Evolutionary conservation across 2,329 filamentous ascomycete species (phyloP), one percentile per base, ranked within the genome.

Genomic region (Fusarium longipes): DNA sequence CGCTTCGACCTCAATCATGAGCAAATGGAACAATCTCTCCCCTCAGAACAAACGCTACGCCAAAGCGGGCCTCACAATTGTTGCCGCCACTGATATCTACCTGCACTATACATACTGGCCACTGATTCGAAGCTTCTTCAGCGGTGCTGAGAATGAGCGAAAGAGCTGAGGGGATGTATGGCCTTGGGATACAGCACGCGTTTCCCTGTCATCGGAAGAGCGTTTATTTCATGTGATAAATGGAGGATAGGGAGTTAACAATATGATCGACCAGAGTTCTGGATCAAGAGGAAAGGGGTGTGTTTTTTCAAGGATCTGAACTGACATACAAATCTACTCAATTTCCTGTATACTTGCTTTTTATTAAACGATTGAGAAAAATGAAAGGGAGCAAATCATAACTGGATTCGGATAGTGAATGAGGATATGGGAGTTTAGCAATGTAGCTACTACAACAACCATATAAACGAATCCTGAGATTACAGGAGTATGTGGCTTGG

Each of bases 41-140:
- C 70, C 71, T 6, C 68, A 65, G 52, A 70, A 72, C 18, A 73
- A 74, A 9, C 71, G 68, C 43, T 72, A 76, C 30, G 60, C 70
- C 33, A 50, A 68, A 20, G 63, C 68, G 33, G 70, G 74, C 10
- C 22, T 70, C 7, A 59, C 51, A 8, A 49, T 63, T 9, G 50
- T 70, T 39, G 47, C 68, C 8, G 67, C 59, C 6, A 48, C 71
- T 3, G 76, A 78, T 44, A 53, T 67, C 22, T 73, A 70, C 24
- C 36, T 77, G 8, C 29, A 73, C 9, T 75, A 75, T 56, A 67
- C 72, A 24, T 77, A 75, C 47, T 75, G 66, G 60, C 70, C 73
- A 30, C 39, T 25, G 22, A 67, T 71, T 24, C 50, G 29, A 44
- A 27, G 20, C 50, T 71, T 35, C 64, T 51, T 58, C 47, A 59